Evolutionary conservation across 495 filamentous ascomycete genomes (phyloP).

Genomic region (Hypoxylon fuscum): DNA sequence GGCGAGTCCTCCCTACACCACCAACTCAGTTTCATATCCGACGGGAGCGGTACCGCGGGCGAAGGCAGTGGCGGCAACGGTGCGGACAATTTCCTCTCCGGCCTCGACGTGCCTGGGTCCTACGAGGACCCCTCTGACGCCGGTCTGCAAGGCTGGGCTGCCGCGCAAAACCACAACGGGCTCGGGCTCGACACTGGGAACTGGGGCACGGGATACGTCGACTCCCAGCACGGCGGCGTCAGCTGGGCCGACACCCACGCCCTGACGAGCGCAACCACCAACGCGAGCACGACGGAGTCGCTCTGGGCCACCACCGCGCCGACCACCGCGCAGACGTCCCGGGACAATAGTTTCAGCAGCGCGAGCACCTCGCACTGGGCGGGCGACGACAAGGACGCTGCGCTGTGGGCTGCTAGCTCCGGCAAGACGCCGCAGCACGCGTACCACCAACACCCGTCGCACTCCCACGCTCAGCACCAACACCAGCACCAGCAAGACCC

Average conservation of each 20-base stretch:
- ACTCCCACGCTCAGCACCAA: neutral
- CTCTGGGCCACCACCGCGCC: constrained; percentile 32
- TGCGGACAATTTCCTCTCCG: constrained; percentile 34
- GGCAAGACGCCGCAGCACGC: constrained; percentile 7
- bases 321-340: neutral
- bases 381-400: constrained; percentile 18
- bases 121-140: constrained; percentile 20
- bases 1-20: constrained; percentile 34
- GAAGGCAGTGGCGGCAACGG: neutral
- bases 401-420: neutral
- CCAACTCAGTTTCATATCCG: constrained; percentile 42
- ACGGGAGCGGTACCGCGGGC: constrained; percentile 12
- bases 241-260: constrained; percentile 35
- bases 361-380: constrained; percentile 25
- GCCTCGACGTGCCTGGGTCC: constrained; percentile 38
- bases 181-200: constrained; percentile 11
- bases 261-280: constrained; percentile 18
- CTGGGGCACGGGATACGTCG: constrained; percentile 14
- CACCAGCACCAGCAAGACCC: constrained; percentile 13
- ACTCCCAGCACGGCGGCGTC: constrained; percentile 22
- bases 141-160: constrained; percentile 22
- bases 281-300: constrained; percentile 18
- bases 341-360: constrained; percentile 25
- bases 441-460: constrained; percentile 13
- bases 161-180: constrained; percentile 8